Conservation (phyloP, 1,139 yeast genomes). For the Pichia kudriavzevii region DNA sequence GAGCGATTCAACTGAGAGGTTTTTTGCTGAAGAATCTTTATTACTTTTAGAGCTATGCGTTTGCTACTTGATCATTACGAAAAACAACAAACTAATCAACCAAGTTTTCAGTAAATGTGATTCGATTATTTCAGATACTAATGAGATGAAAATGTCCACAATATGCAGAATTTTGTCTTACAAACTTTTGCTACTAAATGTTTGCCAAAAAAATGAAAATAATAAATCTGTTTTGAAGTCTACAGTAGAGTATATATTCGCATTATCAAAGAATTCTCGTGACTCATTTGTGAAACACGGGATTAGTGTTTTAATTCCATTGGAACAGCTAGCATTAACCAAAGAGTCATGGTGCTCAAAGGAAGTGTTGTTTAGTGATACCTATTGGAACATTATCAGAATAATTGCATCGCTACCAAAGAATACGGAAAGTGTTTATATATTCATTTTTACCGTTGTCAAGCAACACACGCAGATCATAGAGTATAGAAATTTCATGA, state of each 20-base stretch:
- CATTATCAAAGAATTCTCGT: conserved; percentile 29
- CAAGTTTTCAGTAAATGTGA: conserved; percentile 21
- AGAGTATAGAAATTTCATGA: conserved; percentile 47
- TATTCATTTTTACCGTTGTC: conserved; percentile 41
- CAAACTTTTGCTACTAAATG: conserved; percentile 36
- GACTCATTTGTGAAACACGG: conserved; percentile 42
- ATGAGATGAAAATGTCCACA: conserved; percentile 16
- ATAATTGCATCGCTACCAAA: conserved; percentile 48
- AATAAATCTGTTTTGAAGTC: conserved; percentile 22
- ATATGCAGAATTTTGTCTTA: conserved; percentile 30
- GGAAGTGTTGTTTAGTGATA: conserved; percentile 34
- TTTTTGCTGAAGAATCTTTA: conserved; percentile 46
- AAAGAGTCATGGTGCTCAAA: conserved; percentile 42
- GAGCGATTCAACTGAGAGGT: conserved; percentile 37
- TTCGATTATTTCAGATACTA: conserved; percentile 14
- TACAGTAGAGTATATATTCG: conserved; percentile 27
- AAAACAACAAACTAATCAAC: conserved; percentile 32
- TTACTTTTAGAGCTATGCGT: conserved; percentile 50
- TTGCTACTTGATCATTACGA: conserved; percentile 41
- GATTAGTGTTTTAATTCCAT: conserved; percentile 43
- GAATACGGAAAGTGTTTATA: conserved; percentile 42
- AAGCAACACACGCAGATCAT: conserved; percentile 34
- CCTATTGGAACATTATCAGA: conserved; percentile 60
- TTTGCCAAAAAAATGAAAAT: conserved; percentile 20
- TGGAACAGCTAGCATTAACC: conserved; percentile 41